phyloP scores from a whole-genome alignment of 805 yeast genomes.

The Metschnikowia shivogae region DNA sequence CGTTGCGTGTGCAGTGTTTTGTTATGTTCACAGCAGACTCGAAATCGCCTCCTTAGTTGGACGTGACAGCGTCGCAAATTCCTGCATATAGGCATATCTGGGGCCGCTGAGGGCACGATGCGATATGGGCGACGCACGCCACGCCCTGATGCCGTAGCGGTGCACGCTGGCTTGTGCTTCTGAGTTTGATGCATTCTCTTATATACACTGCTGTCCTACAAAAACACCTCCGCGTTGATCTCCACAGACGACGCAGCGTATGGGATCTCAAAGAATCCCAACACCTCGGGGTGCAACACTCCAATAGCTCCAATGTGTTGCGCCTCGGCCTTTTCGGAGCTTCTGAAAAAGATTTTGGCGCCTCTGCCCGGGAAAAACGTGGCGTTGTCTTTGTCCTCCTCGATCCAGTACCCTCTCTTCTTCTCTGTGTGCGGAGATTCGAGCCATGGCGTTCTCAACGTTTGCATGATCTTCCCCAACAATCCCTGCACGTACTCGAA shows the following conservation, averaged over 20 bases:
- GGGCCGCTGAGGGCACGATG: background rate
- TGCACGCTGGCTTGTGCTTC: too few species aligned
- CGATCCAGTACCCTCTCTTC: conserved; percentile 82
- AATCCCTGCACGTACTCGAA: conserved; percentile 94
- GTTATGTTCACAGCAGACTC: background rate
- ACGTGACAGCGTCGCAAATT: conserved; percentile 13
- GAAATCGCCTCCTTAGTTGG: conserved; percentile 4
- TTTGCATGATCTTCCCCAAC: conserved; percentile 92
- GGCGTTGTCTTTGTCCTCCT: conserved; percentile 58
- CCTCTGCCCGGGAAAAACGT: conserved; percentile 98
- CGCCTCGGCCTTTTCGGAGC: conserved; percentile 52
- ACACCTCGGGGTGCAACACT: conserved; percentile 92
- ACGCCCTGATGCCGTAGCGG: too few species aligned
- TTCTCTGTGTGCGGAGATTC: conserved; percentile 48
- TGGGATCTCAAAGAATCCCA: conserved; percentile 82
- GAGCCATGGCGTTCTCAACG: conserved; percentile 85
- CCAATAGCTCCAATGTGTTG: conserved; percentile 79
- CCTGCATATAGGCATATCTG: conserved; percentile 5
- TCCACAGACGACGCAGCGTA: conserved; percentile 91
- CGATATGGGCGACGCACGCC: background rate
- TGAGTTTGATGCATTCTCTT: background rate
- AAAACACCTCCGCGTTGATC: conserved; percentile 82
- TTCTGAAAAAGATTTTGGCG: conserved; percentile 77
- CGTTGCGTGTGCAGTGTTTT: conserved; percentile 3
- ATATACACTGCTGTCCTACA: conserved; percentile 34